Percentiles rank a stretch among this genome's conserved stretches.
phyloP scores from a whole-genome alignment of 441 rosid species.

The Daphne laureola region DNA sequence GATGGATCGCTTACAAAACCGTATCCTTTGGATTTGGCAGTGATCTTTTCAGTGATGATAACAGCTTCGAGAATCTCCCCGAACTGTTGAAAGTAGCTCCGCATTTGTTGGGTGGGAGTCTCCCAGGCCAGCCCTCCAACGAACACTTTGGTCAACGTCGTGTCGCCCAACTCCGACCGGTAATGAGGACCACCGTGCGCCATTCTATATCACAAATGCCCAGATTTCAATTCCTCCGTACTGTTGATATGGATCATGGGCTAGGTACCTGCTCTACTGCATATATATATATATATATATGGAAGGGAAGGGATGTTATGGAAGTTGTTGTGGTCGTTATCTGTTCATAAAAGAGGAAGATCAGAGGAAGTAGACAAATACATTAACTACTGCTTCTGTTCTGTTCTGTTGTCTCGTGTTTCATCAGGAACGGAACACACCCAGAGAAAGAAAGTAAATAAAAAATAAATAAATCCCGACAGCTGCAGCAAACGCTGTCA shows the following conservation, averaged over 20 bases:
- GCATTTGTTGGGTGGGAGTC: constrained; percentile 84
- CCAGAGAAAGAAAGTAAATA: too few relatives aligned
- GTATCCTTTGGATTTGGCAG: constrained; percentile 89
- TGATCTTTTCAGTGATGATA: constrained; percentile 68
- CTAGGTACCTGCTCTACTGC: too few relatives aligned
- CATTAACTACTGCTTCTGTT: too few relatives aligned
- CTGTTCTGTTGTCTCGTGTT: too few relatives aligned
- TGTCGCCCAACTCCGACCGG: constrained; percentile 92
- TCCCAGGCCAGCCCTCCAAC: constrained; percentile 98
- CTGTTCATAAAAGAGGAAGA: constrained; percentile 18
- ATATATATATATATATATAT: too few relatives aligned
- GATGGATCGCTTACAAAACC: constrained; percentile 97
- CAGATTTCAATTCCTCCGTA: too few relatives aligned
- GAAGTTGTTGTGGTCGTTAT: constrained; percentile 12
- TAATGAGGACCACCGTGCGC: constrained; percentile 51
- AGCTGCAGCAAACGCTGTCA: too few relatives aligned
- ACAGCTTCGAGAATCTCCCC: constrained; percentile 98
- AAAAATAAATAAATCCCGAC: too few relatives aligned
- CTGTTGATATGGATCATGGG: too few relatives aligned
- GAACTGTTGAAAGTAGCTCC: constrained; percentile 70
- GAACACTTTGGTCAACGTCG: constrained; percentile 79
- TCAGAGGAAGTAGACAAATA: too few relatives aligned
- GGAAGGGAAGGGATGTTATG: constrained; percentile 9
- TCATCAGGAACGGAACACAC: too few relatives aligned
- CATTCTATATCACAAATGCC: too few relatives aligned